Conservation (phyloP, 2,329 filamentous ascomycete species). For the Spiromastix sp. region DNA sequence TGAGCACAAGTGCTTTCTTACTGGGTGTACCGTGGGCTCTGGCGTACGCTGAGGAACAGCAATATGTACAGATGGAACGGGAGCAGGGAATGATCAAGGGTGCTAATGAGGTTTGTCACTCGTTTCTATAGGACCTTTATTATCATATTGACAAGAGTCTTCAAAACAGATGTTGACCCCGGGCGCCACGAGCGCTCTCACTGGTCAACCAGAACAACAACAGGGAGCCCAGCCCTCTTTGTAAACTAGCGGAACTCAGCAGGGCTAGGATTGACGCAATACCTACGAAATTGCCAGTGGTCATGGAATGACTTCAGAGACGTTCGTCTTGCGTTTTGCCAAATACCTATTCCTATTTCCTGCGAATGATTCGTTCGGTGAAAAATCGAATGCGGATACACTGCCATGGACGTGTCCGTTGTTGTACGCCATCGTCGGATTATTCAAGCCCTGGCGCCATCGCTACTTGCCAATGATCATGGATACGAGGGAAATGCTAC, state of each 20-base stretch:
- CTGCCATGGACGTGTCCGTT: too few species aligned
- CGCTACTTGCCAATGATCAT: too few species aligned
- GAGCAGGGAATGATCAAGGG: constrained; percentile 94
- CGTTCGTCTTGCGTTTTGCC: too few species aligned
- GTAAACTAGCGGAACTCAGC: constrained; percentile 20
- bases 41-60: constrained; percentile 90
- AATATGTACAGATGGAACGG: constrained; percentile 93
- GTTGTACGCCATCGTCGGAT: too few species aligned
- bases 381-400: too few species aligned
- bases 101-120: constrained; percentile 59
- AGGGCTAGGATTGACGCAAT: too few species aligned
- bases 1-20: constrained; percentile 80
- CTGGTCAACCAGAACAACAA: constrained; percentile 14
- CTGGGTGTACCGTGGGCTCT: constrained; percentile 89
- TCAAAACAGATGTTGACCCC: constrained; percentile 37
- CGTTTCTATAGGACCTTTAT: not conserved
- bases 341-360: too few species aligned
- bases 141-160: too few species aligned
- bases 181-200: constrained; percentile 17
- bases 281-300: too few species aligned
- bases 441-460: too few species aligned
- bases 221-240: constrained; percentile 24
- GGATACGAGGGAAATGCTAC: not conserved
- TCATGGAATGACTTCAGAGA: too few species aligned
- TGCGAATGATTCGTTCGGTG: too few species aligned